A percentile compares a stretch with the other conserved stretches of the same genome.
phyloP scores from a whole-genome alignment of 129 eudicot species.

The Artemisia tridentata region DNA sequence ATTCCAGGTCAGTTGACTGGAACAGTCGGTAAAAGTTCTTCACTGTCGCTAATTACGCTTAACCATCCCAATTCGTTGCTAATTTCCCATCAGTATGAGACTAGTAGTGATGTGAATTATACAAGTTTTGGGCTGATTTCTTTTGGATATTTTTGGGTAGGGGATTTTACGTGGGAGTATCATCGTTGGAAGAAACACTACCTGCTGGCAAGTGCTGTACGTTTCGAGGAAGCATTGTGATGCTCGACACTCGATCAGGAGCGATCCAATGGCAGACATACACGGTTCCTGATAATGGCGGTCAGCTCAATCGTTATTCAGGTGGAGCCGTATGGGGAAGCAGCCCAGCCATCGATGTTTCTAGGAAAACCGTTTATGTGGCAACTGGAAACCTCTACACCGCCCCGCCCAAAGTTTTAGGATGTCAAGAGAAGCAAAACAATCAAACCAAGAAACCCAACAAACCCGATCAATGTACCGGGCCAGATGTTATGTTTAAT shows the following conservation, averaged over 20 bases:
- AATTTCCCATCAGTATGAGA: background rate
- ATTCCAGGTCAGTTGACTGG: slow-evolving; percentile 38
- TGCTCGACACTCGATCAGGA: slow-evolving; percentile 51
- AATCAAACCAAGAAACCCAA: slow-evolving; percentile 49
- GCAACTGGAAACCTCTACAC: slow-evolving; percentile 67
- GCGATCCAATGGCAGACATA: slow-evolving; percentile 64
- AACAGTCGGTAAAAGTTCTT: background rate
- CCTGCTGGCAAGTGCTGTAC: slow-evolving; percentile 49
- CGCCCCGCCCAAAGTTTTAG: slow-evolving; percentile 60
- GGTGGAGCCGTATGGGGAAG: slow-evolving; percentile 87
- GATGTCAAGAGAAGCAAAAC: slow-evolving; percentile 55
- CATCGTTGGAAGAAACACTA: slow-evolving; percentile 45
- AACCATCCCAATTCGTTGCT: too few species aligned
- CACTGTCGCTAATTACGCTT: background rate
- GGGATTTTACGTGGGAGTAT: slow-evolving; percentile 57
- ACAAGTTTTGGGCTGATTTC: background rate
- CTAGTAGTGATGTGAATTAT: background rate
- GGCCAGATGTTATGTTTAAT: slow-evolving; percentile 49
- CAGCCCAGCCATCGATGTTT: slow-evolving; percentile 65
- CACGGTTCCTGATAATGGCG: slow-evolving; percentile 65
- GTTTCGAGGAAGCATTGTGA: slow-evolving; percentile 61
- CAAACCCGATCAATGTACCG: slow-evolving; percentile 50
- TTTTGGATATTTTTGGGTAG: slow-evolving; percentile 22
- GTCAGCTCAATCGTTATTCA: slow-evolving; percentile 46
- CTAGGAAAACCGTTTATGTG: slow-evolving; percentile 36